Base-by-base conservation (phyloP, 805 yeast species). In the Sugiyamaella marilandica region DNA sequence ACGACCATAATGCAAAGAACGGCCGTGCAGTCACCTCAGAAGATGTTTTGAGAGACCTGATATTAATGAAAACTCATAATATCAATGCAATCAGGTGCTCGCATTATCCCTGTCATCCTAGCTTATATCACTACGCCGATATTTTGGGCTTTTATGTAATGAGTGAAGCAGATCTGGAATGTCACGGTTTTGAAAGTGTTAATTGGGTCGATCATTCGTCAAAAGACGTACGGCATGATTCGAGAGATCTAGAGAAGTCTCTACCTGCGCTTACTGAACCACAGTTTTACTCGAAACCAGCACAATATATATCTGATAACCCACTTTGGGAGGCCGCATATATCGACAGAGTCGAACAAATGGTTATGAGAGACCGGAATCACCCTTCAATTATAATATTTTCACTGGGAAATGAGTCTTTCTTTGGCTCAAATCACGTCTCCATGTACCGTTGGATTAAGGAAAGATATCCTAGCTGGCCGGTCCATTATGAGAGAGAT, bases 351-450 rank as follows among this genome's bases (percentile, higher is more conserved):
- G 68, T 65, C 10, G 51, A 53, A 19, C 67, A 64, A 45, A 54
- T 70, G 41, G 69, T 68, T 1, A 55, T 60, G 46, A 59, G 74
- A 24, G 74, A 70, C 53, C 55, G 62, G 21, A 69, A 68, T 49
- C 72, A 69, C 36, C 67, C 74, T 2, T 65, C 65, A 18, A 65
- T 70, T 7, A 55, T 70, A 16, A 66, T 70, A 43, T 70, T 73
- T 72, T 70, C 74, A 2, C 62, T 70, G 10, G 74, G 74, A 9
- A 70, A 70, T 52, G 74, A 70, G 56, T 57, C 73, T 1, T 67
- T 67, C 49, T 69, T 59, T 50, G 74, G 74, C 13, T 49, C 45
- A 19, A 70, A 70, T 50, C 72, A 67, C 49, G 56, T 47, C 2
- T 58, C 54, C 11, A 70, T 70, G 71, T 62, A 62, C 39, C 55